Base-by-base conservation (phyloP, 2,329 filamentous ascomycete species). In the Magnaporthiopsis rhizophila region DNA sequence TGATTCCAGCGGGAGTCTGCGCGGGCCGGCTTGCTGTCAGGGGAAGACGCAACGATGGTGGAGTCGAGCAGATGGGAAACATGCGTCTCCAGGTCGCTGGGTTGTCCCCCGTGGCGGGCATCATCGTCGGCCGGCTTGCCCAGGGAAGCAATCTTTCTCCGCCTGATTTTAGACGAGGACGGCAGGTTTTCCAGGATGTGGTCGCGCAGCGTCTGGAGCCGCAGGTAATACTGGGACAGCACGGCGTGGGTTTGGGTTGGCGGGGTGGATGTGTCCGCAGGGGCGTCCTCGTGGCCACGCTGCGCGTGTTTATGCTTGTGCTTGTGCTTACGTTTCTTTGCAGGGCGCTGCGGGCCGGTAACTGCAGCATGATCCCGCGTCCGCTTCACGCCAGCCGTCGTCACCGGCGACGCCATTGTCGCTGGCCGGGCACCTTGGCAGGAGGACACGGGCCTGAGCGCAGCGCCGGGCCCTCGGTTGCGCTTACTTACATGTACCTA, bases 171-270 rank as follows among this genome's bases (percentile, higher is more conserved):
- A 6, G 91, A 94, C 13, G 85, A 81, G n/a, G 74, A 68, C 0
- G 90, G 89, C 13, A 96, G 81, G 66, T 80, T 84, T 26, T 79
- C 78, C 61, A 93, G 78, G 56, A 93, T 78, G 76, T 91, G 90
- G 65, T 89, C 81, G 69, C 91, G 86, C 65, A 97, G 78, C 0
- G 87, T 87, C 64, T 85, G 74, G 15, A 92, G 82, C 60, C 81
- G 76, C 9, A 81, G 76, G 75, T 92, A 96, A 76, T 88, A 90
- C 66, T 83, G 82, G 59, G 80, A 81, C 65, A 96, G 80, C 45
- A 95, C 82, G 64, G 86, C 84, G 72, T 91, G 87, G 58, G 73
- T 69, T 69, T 91, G 87, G 58, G 73, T 69, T 69, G 77, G 8
- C 32, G 26, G 36, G 8, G 18, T 36, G 32, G 45, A n/a, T 1